Evolutionary conservation across 2,329 filamentous ascomycete species (phyloP).

Genomic region (Diaporthe citri): DNA sequence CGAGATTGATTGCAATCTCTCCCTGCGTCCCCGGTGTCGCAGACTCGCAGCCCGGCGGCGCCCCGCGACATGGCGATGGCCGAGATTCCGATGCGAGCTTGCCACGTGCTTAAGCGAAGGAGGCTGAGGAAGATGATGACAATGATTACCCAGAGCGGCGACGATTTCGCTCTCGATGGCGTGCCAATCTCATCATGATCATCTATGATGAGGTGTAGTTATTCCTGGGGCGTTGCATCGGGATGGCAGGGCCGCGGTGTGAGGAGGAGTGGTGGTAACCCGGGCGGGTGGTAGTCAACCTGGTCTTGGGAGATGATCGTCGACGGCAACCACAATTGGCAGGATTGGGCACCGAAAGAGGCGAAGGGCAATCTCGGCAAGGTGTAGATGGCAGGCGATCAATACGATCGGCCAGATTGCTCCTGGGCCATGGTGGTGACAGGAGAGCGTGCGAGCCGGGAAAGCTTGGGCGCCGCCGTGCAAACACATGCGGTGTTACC

Average conservation of each 20-base stretch:
- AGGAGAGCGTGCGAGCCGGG: background rate
- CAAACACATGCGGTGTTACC: constrained; percentile 36
- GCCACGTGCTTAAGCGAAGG: constrained; percentile 41
- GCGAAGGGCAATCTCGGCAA: constrained; percentile 15
- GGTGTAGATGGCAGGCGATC: constrained; percentile 22
- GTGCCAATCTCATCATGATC: constrained; percentile 13
- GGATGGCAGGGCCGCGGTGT: background rate
- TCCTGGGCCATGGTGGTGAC: background rate
- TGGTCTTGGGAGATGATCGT: constrained; percentile 9
- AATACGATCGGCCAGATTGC: constrained; percentile 26
- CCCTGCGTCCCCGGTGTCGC: constrained; percentile 2
- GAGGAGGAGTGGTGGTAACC: background rate
- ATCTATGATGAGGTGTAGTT: background rate
- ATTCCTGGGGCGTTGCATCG: constrained; percentile 14
- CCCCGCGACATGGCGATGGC: constrained; percentile 25
- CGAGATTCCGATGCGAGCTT: constrained; percentile 38
- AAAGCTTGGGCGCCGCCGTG: constrained; percentile 9
- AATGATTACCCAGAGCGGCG: background rate
- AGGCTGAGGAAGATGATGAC: constrained; percentile 29
- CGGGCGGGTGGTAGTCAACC: constrained; percentile 21
- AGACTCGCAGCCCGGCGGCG: constrained; percentile 4
- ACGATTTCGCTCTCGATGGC: background rate
- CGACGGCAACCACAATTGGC: background rate
- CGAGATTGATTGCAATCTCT: constrained; percentile 25
- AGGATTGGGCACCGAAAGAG: constrained; percentile 18